Conservation (phyloP, 164 flowering plant genomes). For the Macadamia tetraphylla region DNA sequence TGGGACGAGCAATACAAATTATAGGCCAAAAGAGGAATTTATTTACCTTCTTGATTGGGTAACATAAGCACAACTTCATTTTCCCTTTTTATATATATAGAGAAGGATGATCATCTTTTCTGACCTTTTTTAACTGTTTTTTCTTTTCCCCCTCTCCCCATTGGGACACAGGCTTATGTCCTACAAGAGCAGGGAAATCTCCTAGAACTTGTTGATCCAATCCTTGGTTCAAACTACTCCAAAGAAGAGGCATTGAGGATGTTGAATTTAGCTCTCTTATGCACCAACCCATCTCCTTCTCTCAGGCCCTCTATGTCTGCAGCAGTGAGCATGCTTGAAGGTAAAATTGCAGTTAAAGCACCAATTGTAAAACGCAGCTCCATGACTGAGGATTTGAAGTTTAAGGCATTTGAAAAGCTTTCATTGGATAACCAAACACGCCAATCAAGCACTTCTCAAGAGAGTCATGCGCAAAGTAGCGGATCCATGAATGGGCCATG, state of each 20-base stretch:
- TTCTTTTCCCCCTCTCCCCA: not conserved
- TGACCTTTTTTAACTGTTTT: not conserved
- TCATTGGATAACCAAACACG: conserved; percentile 23
- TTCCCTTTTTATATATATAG: not conserved
- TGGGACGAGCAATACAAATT: conserved; percentile 68
- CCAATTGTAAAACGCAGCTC: conserved; percentile 31
- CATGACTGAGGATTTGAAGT: conserved; percentile 14
- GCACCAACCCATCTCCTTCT: conserved; percentile 71
- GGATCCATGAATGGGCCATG: conserved; percentile 20
- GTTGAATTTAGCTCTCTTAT: conserved; percentile 57
- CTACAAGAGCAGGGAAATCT: conserved; percentile 71
- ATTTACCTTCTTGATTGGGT: conserved; percentile 84
- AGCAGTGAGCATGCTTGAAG: conserved; percentile 73
- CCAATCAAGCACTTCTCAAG: not conserved
- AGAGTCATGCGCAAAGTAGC: conserved; percentile 12
- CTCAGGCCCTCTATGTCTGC: conserved; percentile 80
- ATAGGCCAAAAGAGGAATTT: conserved; percentile 44
- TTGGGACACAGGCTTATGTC: conserved; percentile 46
- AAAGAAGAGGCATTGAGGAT: conserved; percentile 50
- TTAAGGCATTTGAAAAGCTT: conserved; percentile 23
- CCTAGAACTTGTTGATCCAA: conserved; percentile 66
- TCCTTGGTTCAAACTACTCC: conserved; percentile 44
- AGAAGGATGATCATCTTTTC: not conserved
- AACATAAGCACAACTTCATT: conserved; percentile 12
- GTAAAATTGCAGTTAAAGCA: conserved; percentile 43